Evolutionary conservation across 2,329 filamentous ascomycete genomes (phyloP).

Genomic region (Epichloe festucae): DNA sequence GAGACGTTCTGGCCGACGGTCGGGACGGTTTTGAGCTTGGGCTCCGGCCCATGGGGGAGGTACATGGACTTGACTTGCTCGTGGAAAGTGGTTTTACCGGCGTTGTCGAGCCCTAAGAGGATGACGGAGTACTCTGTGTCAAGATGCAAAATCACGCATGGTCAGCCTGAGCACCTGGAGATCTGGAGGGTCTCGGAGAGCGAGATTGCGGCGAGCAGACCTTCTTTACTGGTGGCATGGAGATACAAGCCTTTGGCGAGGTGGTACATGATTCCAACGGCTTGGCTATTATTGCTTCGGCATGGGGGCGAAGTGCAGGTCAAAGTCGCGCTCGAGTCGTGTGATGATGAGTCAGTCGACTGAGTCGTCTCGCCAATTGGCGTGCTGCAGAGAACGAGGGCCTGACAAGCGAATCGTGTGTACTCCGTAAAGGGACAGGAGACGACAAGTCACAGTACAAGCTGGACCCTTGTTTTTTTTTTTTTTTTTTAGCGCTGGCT

Average conservation of each 20-base stretch:
- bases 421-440: too few species aligned
- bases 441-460: too few species aligned
- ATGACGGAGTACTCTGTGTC: constrained; percentile 84
- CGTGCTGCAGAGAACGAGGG: too few species aligned
- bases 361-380: too few species aligned
- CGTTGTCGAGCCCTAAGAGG: constrained; percentile 93
- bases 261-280: constrained; percentile 62
- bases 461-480: background rate
- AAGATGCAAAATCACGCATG: background rate
- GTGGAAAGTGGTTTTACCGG: constrained; percentile 95
- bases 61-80: constrained; percentile 90
- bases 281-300: background rate
- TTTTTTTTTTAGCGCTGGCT: too few species aligned
- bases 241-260: constrained; percentile 89
- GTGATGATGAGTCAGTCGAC: too few species aligned
- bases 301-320: constrained; percentile 1
- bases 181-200: background rate
- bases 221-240: constrained; percentile 94
- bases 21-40: constrained; percentile 74
- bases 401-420: too few species aligned
- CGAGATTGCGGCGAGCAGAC: constrained; percentile 29
- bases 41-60: constrained; percentile 46
- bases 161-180: background rate
- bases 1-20: constrained; percentile 96
- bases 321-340: background rate